Evolutionary conservation across 345 rosid genomes (phyloP), one percentile per base, ranked within the genome.

Genomic region (Arabidopsis arenosa): DNA sequence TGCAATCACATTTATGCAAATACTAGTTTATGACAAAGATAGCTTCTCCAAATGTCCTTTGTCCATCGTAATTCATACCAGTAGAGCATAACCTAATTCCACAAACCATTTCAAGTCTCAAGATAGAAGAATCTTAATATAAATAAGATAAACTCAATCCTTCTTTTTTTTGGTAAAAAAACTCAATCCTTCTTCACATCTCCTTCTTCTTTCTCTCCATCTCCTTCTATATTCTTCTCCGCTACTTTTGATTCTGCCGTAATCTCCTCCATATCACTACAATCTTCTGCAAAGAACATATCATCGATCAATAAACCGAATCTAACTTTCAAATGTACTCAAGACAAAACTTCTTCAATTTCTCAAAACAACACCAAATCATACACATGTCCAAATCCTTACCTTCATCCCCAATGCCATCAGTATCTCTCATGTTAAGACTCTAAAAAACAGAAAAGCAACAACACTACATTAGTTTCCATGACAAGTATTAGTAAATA

Each of bases 261-360:
- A 44, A 14, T 48, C 35, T 83, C 85, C 6, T 82, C 83, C 0
- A 66, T 73, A 32, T 84, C 84, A 26, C 68, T 71, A 2, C 65
- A 83, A 15, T 82, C 84, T 35, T 81, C 84, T 82, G 74, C 61
- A 77, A 12, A 17, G 45, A 6, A 8, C 8, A 63, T 70, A 2
- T 45, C 74, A 18, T 18, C 21, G 21, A 13, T 65, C 80, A 23
- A 28, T 64, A 44, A 23, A 61, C 49, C 49, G 40, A 60, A 1
- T 12, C 71, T 63, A 45, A 14, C 6, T 81, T 73, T 69, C 66
- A 77, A 41, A 79, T 49, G 7, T 66, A 60, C 80, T 54, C 5
- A 15, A 14, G 12, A 40, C 9, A 54, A 39, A n/a, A 15, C 53
- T 41, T 68, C 7, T 68, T n/a, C 6, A 15, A 6, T 44, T 41